phyloP scores from a whole-genome alignment of 306 rosid genomes.

The Abrus pulchellus region DNA sequence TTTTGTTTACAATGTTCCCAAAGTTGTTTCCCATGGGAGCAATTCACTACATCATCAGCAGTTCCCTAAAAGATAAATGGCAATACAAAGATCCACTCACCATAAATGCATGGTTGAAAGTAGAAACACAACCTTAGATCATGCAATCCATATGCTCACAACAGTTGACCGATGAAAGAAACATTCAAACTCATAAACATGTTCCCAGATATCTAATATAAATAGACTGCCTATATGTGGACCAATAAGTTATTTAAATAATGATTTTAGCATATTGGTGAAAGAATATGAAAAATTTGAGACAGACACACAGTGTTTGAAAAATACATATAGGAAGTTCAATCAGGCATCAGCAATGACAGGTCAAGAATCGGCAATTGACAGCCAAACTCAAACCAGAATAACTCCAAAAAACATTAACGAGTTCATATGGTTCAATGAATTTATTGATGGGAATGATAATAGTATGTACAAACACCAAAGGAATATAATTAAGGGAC shows the following conservation, averaged over 20 bases:
- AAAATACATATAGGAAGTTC: background rate
- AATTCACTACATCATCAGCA: conserved; percentile 38
- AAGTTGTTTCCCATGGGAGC: conserved; percentile 41
- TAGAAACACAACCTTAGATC: background rate
- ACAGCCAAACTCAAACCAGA: background rate
- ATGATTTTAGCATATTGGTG: conserved; percentile 9
- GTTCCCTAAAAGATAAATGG: conserved; percentile 36
- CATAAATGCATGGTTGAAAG: background rate
- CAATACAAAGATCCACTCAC: conserved; percentile 32
- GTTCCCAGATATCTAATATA: background rate
- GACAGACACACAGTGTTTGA: background rate
- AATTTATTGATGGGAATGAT: conserved; percentile 2
- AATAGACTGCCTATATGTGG: background rate
- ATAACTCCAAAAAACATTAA: background rate
- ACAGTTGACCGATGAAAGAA: background rate
- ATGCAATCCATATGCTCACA: background rate
- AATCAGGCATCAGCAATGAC: background rate
- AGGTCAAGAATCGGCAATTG: background rate
- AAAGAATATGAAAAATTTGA: background rate
- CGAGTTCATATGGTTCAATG: background rate
- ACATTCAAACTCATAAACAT: background rate
- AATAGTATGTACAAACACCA: background rate
- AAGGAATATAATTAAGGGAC: background rate
- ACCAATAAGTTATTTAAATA: background rate
- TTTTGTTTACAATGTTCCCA: conserved; percentile 42